A percentile compares a stretch with the other conserved stretches of the same genome.
phyloP scores from a whole-genome alignment of 2,329 filamentous ascomycete species.

The Fonsecaea multimorphosa region DNA sequence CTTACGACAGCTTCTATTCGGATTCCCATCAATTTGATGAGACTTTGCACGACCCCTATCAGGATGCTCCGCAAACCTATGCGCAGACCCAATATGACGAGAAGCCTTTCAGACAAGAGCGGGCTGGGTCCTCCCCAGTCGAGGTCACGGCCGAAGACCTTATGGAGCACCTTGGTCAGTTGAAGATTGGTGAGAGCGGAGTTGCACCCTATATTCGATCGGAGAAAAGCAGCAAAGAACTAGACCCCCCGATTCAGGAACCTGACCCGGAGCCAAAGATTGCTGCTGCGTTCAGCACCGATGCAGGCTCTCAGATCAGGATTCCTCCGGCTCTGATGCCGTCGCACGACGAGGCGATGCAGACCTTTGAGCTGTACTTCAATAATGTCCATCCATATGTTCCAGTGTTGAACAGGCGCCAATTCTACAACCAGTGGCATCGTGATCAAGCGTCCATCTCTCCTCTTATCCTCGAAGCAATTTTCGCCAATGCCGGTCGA shows the following conservation, averaged over 20 bases:
- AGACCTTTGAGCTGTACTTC: conserved; percentile 92
- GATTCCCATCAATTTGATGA: conserved; percentile 23
- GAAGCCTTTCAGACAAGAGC: conserved; percentile 20
- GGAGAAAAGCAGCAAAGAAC: conserved; percentile 59
- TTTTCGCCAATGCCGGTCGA: conserved; percentile 87
- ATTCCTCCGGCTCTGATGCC: conserved; percentile 96
- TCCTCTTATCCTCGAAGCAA: conserved; percentile 83
- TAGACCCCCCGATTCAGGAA: conserved; percentile 70
- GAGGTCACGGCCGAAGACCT: conserved; percentile 73
- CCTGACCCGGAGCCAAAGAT: conserved; percentile 70
- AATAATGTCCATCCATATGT: conserved; percentile 89
- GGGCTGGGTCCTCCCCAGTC: conserved; percentile 50
- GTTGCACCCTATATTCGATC: conserved; percentile 85
- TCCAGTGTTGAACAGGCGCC: conserved; percentile 80
- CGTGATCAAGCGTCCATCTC: conserved; percentile 83
- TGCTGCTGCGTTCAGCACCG: conserved; percentile 69
- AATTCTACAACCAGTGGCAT: conserved; percentile 90
- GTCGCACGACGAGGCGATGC: conserved; percentile 76
- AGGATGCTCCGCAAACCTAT: conserved; percentile 19
- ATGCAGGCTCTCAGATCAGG: conserved; percentile 76
- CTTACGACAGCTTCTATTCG: conserved; percentile 30
- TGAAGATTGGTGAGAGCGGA: conserved; percentile 86
- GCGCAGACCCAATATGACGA: conserved; percentile 26
- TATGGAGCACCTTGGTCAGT: conserved; percentile 78
- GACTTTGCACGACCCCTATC: conserved; percentile 26